Conservation (phyloP, 1,284 basidiomycete genomes). For the Malassezia pachydermatis region DNA sequence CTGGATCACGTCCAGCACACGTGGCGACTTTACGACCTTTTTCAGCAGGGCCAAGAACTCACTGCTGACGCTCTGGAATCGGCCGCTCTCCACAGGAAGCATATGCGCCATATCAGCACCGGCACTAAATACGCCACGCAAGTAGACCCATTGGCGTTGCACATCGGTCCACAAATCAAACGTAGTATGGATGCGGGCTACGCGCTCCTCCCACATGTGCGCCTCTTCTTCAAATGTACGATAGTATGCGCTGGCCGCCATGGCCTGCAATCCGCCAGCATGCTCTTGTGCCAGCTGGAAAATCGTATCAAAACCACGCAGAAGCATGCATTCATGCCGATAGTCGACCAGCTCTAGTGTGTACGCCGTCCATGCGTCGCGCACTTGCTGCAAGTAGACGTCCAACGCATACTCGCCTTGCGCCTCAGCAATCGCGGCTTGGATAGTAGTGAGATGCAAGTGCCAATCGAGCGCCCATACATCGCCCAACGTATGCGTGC, state of each 20-base stretch:
- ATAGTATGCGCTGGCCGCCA: slow-evolving; percentile 53
- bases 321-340: slow-evolving; percentile 94
- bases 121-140: slow-evolving; percentile 98
- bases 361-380: slow-evolving; percentile 93
- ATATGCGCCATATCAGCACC: slow-evolving; percentile 76
- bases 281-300: slow-evolving; percentile 53
- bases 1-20: slow-evolving; percentile 91
- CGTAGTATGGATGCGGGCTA: slow-evolving; percentile 55
- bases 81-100: slow-evolving; percentile 86
- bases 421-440: slow-evolving; percentile 91
- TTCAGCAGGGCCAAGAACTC: slow-evolving; percentile 99
- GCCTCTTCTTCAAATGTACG: slow-evolving; percentile 51
- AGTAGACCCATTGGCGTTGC: slow-evolving; percentile 98
- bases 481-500: slow-evolving; percentile 83
- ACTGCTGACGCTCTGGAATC: slow-evolving; percentile 96
- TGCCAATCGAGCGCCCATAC: slow-evolving; percentile 96
- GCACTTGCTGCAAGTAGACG: slow-evolving; percentile 56
- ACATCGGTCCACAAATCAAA: slow-evolving; percentile 99
- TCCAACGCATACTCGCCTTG: slow-evolving; percentile 66
- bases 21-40: slow-evolving; percentile 97
- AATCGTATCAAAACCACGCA: slow-evolving; percentile 84
- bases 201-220: slow-evolving; percentile 48
- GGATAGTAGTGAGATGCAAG: slow-evolving; percentile 78
- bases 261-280: slow-evolving; percentile 84
- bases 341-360: slow-evolving; percentile 94